These are phyloP conservation scores for Penicillium herquei DNA, from an alignment of 495 filamentous ascomycete genomes.

Conservation along the genomic window DNA sequence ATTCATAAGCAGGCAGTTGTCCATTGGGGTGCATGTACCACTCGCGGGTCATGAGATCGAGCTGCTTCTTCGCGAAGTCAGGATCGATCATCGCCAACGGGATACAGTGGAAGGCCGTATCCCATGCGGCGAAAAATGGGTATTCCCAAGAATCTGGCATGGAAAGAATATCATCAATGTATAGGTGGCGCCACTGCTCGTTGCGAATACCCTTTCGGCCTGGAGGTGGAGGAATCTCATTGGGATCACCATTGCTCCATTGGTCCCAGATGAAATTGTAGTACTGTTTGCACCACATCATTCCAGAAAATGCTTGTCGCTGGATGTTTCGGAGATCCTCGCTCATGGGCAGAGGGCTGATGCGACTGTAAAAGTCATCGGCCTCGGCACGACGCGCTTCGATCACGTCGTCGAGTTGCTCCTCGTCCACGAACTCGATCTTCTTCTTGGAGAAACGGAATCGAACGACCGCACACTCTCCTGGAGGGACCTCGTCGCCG, in stretches of 20 bases:
- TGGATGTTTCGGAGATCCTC: constrained; percentile 95
- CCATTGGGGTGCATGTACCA: constrained; percentile 99
- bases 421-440: constrained; percentile 81
- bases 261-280: constrained; percentile 97
- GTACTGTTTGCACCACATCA: constrained; percentile 98
- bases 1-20: constrained; percentile 88
- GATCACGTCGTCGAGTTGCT: constrained; percentile 86
- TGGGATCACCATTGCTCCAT: constrained; percentile 81
- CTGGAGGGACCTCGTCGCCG: constrained; percentile 77
- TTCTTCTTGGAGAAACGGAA: constrained; percentile 78
- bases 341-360: constrained; percentile 90
- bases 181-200: constrained; percentile 85
- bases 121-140: constrained; percentile 97
- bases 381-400: constrained; percentile 82
- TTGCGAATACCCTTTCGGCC: constrained; percentile 81
- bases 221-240: constrained; percentile 77
- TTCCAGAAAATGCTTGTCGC: constrained; percentile 87
- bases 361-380: constrained; percentile 91
- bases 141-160: constrained; percentile 99
- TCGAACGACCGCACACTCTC: constrained; percentile 92
- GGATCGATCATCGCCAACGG: constrained; percentile 95
- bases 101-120: constrained; percentile 95
- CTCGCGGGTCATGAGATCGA: constrained; percentile 91
- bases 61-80: constrained; percentile 95
- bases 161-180: constrained; percentile 90